Base-by-base conservation (phyloP, 257 asterid genomes). In the Eustoma russellianum region DNA sequence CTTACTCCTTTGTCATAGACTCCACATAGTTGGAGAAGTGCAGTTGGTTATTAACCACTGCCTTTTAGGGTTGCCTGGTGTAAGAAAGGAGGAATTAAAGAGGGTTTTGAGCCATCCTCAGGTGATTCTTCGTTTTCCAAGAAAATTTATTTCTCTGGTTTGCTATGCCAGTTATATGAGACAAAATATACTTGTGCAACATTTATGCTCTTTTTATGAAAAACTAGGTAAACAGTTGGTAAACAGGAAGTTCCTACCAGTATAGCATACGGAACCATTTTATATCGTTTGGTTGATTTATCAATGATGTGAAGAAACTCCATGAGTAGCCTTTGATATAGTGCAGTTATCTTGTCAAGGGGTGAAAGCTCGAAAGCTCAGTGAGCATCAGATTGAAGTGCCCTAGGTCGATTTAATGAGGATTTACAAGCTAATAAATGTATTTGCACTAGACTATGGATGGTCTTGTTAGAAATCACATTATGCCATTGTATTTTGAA, bases 21-120 rank as follows among this genome's bases (percentile, higher is more conserved):
- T 92, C 67, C 94, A 85, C 66, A 92, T 92, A 52, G 97, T 85
- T 30, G 99, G 99, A 30, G 99, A 92, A 78, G 95, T 92, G 60
- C 72, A 79, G 73, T 56, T 85, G 75, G 70, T 62, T 17, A 84
- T 92, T 50, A 81, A 78, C 66, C 99, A 88, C 64, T 88, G 95
- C 70, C 94, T 92, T 65, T 73, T 92, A 24, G 97, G 91, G 33
- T 59, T 92, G 72, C 94, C 86, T 17, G 99, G 99, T 16, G 83
- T 83, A 19, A 69, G 75, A 71, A 81, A 63, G 70, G 93, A 83
- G 74, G 97, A 88, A 46, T 61, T 92, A 50, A 85, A 83, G 77
- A 70, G 69, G 0, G 94, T 85, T 16, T 56, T 92, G 66, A 88
- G 99, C 80, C 95, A 92, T 66, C 95, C 97, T 5, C 97, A 84